Evolutionary conservation across 2,329 filamentous ascomycete species (phyloP).

Genomic region (Pestalotiopsis sp.): DNA sequence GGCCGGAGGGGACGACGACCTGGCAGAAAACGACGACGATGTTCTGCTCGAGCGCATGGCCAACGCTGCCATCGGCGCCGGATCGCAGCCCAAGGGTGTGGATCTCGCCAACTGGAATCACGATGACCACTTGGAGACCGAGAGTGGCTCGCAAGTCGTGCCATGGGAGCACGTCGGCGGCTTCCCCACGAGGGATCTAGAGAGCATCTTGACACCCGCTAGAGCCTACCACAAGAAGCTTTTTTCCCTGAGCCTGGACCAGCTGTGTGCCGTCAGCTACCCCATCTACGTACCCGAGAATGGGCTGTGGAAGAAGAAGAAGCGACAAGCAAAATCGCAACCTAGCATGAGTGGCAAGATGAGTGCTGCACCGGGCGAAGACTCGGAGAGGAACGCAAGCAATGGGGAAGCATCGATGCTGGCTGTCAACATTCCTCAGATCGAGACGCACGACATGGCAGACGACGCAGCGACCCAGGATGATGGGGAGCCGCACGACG

Average conservation of each 20-base stretch:
- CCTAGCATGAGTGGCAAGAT: conserved; percentile 24
- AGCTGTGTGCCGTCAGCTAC: conserved; percentile 77
- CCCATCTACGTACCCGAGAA: conserved; percentile 80
- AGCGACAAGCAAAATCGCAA: conserved; percentile 38
- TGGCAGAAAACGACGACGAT: conserved; percentile 39
- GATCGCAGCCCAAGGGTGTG: conserved; percentile 33
- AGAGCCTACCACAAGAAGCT: conserved; percentile 76
- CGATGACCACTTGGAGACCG: conserved; percentile 56
- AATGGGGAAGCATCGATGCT: conserved; percentile 17
- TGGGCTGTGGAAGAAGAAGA: conserved; percentile 72
- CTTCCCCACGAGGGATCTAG: conserved; percentile 74
- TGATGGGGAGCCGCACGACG: conserved; percentile 33
- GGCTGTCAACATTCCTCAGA: conserved; percentile 22
- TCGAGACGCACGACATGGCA: conserved; percentile 26
- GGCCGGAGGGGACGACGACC: conserved; percentile 39
- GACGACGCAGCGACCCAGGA: conserved; percentile 36
- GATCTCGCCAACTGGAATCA: conserved; percentile 47
- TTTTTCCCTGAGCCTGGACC: conserved; percentile 81
- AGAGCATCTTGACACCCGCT: conserved; percentile 76
- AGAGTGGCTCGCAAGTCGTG: conserved; percentile 57
- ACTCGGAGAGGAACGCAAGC: conserved; percentile 15
- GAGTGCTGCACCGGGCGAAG: conserved; percentile 18
- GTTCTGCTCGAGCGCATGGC: conserved; percentile 47
- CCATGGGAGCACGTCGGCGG: conserved; percentile 75
- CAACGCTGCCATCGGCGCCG: conserved; percentile 33